phyloP scores from a whole-genome alignment of 2,329 filamentous ascomycete genomes.

The Epichloe glyceriae region DNA sequence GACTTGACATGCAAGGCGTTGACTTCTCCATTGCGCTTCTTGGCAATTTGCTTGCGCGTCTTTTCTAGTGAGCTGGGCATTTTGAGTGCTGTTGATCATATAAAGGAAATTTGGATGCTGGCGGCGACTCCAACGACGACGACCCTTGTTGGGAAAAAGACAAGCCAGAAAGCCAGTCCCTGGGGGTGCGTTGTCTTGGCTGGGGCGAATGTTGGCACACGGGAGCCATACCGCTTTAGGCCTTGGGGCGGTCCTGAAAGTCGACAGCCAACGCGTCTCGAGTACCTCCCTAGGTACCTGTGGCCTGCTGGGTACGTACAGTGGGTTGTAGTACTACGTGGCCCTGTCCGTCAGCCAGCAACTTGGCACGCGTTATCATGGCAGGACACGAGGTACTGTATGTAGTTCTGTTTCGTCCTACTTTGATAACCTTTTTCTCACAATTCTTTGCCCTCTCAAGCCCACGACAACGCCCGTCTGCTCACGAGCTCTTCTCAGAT shows the following conservation, averaged over 20 bases:
- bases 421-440: too few species aligned
- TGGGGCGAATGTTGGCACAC: conserved; percentile 2
- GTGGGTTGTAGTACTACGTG: too few species aligned
- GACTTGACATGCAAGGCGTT: conserved; percentile 77
- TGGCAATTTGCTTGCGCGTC: conserved; percentile 76
- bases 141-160: not conserved
- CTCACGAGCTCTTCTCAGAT: not conserved
- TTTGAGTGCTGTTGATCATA: conserved; percentile 12
- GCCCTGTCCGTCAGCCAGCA: not conserved
- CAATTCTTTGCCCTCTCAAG: not conserved
- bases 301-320: not conserved
- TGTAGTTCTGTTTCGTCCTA: not conserved
- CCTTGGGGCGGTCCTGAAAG: not conserved
- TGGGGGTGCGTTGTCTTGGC: not conserved
- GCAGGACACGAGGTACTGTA: too few species aligned
- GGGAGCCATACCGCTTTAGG: conserved; percentile 2
- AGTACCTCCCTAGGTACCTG: too few species aligned
- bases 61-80: conserved; percentile 75
- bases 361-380: conserved; percentile 1
- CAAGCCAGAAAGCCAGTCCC: not conserved
- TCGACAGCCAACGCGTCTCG: too few species aligned
- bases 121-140: not conserved
- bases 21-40: conserved; percentile 67
- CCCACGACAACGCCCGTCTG: too few species aligned
- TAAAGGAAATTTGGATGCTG: too few species aligned